Conservation (phyloP, 192 early-diverging fungal genomes). For the Umbelopsis ramanniana region DNA sequence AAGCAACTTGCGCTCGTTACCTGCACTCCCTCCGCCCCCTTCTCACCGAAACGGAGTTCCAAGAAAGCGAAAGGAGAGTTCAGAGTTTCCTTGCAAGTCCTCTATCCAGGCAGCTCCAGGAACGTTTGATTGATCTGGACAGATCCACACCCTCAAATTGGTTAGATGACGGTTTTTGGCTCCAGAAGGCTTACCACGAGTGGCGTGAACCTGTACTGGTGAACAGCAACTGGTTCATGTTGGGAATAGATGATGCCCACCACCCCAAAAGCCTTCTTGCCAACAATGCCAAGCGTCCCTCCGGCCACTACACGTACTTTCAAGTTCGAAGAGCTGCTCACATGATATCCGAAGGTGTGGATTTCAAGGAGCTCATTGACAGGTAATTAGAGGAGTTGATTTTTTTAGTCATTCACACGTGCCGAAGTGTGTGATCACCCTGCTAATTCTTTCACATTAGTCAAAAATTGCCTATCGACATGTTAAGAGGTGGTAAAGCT, state of each 20-base stretch:
- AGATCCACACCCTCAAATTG: constrained; percentile 64
- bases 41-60: constrained; percentile 49
- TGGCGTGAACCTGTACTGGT: constrained; percentile 84
- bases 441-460: constrained; percentile 23
- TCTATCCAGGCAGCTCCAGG: constrained; percentile 54
- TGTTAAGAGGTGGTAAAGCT: constrained; percentile 60
- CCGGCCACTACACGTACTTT: constrained; percentile 67
- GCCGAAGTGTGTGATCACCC: neutral
- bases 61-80: constrained; percentile 47
- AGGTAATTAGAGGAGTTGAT: constrained; percentile 39
- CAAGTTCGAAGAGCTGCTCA: constrained; percentile 85
- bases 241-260: constrained; percentile 64
- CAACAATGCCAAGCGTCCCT: constrained; percentile 27
- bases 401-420: neutral
- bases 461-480: constrained; percentile 66
- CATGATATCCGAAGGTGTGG: constrained; percentile 63
- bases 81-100: constrained; percentile 47
- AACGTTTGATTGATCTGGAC: constrained; percentile 66
- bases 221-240: constrained; percentile 89
- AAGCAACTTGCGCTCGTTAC: constrained; percentile 60
- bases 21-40: constrained; percentile 63
- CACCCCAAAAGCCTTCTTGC: constrained; percentile 51
- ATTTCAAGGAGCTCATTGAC: constrained; percentile 78
- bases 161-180: constrained; percentile 74
- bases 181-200: constrained; percentile 70